phyloP scores from a whole-genome alignment of 2,329 filamentous ascomycete species.

The Alternaria rosae region DNA sequence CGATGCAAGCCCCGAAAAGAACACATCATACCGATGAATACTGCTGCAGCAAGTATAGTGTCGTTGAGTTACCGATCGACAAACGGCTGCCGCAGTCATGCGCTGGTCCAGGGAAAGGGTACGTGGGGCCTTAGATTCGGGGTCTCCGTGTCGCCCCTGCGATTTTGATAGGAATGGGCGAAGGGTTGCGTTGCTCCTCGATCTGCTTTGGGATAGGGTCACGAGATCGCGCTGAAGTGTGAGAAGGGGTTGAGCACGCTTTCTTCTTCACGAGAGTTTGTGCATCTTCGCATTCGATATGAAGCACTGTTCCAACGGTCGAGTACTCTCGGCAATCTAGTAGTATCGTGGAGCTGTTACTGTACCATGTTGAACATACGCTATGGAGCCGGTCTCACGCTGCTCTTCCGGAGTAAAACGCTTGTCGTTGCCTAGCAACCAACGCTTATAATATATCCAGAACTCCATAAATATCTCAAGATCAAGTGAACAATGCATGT shows the following conservation, averaged over 20 bases:
- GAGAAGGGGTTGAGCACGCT: background rate
- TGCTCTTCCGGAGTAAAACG: background rate
- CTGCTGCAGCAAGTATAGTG: conserved; percentile 6
- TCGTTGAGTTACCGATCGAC: conserved; percentile 14
- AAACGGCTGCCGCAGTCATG: conserved; percentile 17
- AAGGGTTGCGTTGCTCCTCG: background rate
- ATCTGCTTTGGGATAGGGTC: background rate
- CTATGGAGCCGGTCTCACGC: conserved; percentile 10
- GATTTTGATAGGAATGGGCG: background rate
- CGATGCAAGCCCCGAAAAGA: conserved; percentile 6
- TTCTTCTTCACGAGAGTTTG: background rate
- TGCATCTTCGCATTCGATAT: background rate
- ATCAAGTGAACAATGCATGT: background rate
- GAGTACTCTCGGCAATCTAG: conserved; percentile 2
- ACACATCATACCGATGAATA: conserved; percentile 5
- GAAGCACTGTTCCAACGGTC: background rate
- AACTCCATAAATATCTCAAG: background rate
- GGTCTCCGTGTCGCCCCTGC: conserved; percentile 23
- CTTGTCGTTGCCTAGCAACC: background rate
- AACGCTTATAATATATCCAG: background rate
- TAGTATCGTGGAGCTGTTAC: conserved; percentile 7
- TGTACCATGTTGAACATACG: conserved; percentile 28
- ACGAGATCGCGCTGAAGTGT: background rate
- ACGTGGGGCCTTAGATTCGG: conserved; percentile 12
- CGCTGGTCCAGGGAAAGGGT: conserved; percentile 12